Conservation (phyloP, 2,329 filamentous ascomycete genomes). For the Claviceps purpurea region DNA sequence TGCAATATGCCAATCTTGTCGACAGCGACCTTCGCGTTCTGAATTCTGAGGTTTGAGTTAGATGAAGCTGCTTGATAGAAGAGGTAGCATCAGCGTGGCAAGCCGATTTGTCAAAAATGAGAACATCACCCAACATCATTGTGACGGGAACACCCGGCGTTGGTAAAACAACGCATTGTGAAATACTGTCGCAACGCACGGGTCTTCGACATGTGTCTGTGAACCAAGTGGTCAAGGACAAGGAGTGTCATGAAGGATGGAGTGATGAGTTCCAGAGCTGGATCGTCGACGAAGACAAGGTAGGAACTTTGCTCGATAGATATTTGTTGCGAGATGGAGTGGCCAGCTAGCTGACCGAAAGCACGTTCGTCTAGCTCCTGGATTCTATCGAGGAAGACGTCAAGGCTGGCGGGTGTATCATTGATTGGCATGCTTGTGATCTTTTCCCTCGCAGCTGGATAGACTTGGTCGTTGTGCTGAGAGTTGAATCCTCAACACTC, state of each 20-base stretch:
- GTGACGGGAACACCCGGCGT: conserved; percentile 92
- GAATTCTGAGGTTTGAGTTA: background rate
- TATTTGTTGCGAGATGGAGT: background rate
- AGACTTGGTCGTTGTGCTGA: conserved; percentile 83
- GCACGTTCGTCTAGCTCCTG: conserved; percentile 45
- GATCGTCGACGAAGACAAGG: conserved; percentile 96
- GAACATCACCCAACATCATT: conserved; percentile 70
- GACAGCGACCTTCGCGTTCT: background rate
- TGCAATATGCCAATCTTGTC: background rate
- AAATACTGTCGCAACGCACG: conserved; percentile 61
- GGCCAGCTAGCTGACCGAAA: conserved; percentile 7
- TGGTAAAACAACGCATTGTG: conserved; percentile 88
- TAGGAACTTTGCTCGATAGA: conserved; percentile 22
- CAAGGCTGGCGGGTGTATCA: conserved; percentile 66
- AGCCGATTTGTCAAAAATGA: conserved; percentile 16
- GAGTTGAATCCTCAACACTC: conserved; percentile 64
- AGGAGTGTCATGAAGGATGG: conserved; percentile 74
- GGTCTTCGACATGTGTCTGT: conserved; percentile 74
- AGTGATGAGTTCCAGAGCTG: conserved; percentile 76
- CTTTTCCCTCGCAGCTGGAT: conserved; percentile 89
- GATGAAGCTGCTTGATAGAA: background rate
- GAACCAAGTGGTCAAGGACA: conserved; percentile 84
- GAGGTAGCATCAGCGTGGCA: background rate
- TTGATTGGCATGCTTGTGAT: conserved; percentile 98
- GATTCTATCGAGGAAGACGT: conserved; percentile 80